Percentiles rank a stretch among this genome's conserved stretches.
These are phyloP conservation scores for Fusarium mangiferae DNA, from an alignment of 2,329 filamentous ascomycete genomes.

Conservation along the genomic window DNA sequence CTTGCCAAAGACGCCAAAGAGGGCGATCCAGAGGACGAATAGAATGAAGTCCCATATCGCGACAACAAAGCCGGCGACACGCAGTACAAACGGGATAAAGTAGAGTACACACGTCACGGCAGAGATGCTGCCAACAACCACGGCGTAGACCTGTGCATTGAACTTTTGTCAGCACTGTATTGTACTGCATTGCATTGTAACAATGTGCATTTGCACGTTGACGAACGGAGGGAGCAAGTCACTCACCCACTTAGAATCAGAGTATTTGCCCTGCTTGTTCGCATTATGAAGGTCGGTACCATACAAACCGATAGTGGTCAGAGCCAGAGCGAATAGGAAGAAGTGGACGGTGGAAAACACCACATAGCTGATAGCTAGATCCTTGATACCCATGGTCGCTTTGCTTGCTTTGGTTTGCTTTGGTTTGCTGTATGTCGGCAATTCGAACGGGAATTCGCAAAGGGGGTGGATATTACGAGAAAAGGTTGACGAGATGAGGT, in stretches of 20 bases:
- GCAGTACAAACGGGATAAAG: conserved; percentile 69
- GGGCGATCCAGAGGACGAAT: conserved; percentile 80
- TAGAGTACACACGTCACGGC: conserved; percentile 73
- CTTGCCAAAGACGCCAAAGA: conserved; percentile 86
- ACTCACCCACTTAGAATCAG: conserved; percentile 76
- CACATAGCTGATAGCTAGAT: conserved; percentile 60
- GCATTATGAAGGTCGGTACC: conserved; percentile 72
- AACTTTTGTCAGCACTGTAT: conserved; percentile 17
- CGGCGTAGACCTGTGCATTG: conserved; percentile 71
- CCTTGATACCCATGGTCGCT: conserved; percentile 56
- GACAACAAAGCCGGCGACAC: conserved; percentile 57
- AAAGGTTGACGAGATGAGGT: conserved; percentile 3
- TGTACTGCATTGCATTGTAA: not conserved
- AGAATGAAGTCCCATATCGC: conserved; percentile 78
- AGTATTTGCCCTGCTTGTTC: conserved; percentile 58
- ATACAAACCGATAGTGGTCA: conserved; percentile 84
- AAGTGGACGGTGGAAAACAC: conserved; percentile 74
- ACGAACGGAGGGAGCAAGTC: not conserved
- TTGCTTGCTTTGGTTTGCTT: not conserved
- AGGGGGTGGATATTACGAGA: not conserved
- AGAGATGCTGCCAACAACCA: conserved; percentile 73
- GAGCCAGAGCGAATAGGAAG: conserved; percentile 78
- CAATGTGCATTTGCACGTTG: not conserved
- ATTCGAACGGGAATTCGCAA: not conserved
- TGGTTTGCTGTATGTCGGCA: not conserved